Evolutionary conservation across 768 basidiomycete species (phyloP).

Genomic region (Lactifluus hygrophoroides): DNA sequence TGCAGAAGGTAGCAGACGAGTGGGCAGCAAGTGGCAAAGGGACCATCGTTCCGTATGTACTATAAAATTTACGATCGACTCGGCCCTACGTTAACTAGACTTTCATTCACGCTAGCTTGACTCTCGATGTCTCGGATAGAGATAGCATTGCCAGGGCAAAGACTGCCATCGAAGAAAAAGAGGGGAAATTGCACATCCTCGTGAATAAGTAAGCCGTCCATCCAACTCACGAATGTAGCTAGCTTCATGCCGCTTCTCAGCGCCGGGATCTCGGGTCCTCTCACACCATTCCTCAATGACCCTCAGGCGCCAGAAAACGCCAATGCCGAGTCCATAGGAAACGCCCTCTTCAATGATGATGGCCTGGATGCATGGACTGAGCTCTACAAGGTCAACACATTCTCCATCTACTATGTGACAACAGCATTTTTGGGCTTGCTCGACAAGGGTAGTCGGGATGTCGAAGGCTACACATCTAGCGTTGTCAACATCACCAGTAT

Average conservation of each 20-base stretch:
- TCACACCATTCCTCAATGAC: conserved; percentile 48
- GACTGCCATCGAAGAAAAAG: conserved; percentile 43
- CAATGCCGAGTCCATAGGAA: conserved; percentile 55
- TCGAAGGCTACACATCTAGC: conserved; percentile 46
- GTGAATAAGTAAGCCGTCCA: conserved; percentile 64
- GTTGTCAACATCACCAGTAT: conserved; percentile 77
- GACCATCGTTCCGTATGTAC: conserved; percentile 48
- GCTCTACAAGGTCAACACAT: conserved; percentile 59
- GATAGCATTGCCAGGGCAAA: conserved; percentile 53
- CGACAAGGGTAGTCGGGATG: conserved; percentile 59
- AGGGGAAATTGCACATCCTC: conserved; percentile 68
- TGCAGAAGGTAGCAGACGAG: conserved; percentile 42
- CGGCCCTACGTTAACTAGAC: conserved; percentile 28
- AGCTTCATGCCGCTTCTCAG: conserved; percentile 29
- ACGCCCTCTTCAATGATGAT: conserved; percentile 62
- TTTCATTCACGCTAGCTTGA: too few relatives aligned
- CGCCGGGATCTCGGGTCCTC: conserved; percentile 67
- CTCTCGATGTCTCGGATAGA: conserved; percentile 67
- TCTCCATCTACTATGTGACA: conserved; percentile 71
- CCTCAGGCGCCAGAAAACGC: conserved; percentile 49
- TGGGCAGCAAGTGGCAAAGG: conserved; percentile 40
- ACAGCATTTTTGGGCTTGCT: conserved; percentile 70
- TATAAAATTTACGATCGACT: neutral
- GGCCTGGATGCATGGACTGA: conserved; percentile 53
- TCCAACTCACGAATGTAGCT: neutral